Conservation (phyloP, 768 basidiomycete species). For the Rhizopogon rudus region DNA sequence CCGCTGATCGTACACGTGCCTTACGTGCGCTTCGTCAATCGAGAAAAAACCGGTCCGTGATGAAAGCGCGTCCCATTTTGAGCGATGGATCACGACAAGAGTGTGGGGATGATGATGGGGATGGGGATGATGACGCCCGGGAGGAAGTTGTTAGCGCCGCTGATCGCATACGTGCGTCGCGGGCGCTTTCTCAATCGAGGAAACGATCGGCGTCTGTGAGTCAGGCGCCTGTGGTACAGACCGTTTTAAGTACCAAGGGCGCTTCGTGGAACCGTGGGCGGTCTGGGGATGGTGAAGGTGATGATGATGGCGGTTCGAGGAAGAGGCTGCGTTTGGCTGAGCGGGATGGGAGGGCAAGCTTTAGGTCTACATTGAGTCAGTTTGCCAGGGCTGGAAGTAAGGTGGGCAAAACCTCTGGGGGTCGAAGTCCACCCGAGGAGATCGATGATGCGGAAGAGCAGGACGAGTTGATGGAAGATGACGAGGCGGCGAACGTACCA, state of each 20-base stretch:
- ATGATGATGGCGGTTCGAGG: slow-evolving; percentile 7
- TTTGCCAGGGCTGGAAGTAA: slow-evolving; percentile 52
- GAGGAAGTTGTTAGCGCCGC: neutral
- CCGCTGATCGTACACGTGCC: neutral
- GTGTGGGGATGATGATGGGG: neutral
- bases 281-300: neutral
- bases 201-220: neutral
- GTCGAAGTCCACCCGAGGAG: slow-evolving; percentile 11
- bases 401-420: slow-evolving; percentile 12
- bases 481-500: slow-evolving; percentile 8
- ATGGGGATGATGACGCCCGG: neutral
- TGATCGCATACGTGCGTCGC: neutral
- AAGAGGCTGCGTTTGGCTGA: slow-evolving; percentile 34
- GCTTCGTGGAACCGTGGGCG: slow-evolving; percentile 44
- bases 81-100: slow-evolving; percentile 23
- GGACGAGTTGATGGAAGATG: slow-evolving; percentile 12
- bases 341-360: slow-evolving; percentile 21
- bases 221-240: slow-evolving; percentile 28
- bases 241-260: slow-evolving; percentile 46
- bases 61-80: slow-evolving; percentile 34
- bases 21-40: neutral
- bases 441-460: slow-evolving; percentile 11
- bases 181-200: neutral
- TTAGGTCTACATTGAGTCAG: slow-evolving; percentile 44
- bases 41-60: neutral